These are phyloP conservation scores for Arctium minus DNA, from an alignment of 129 eudicot species.

Conservation along the genomic window DNA sequence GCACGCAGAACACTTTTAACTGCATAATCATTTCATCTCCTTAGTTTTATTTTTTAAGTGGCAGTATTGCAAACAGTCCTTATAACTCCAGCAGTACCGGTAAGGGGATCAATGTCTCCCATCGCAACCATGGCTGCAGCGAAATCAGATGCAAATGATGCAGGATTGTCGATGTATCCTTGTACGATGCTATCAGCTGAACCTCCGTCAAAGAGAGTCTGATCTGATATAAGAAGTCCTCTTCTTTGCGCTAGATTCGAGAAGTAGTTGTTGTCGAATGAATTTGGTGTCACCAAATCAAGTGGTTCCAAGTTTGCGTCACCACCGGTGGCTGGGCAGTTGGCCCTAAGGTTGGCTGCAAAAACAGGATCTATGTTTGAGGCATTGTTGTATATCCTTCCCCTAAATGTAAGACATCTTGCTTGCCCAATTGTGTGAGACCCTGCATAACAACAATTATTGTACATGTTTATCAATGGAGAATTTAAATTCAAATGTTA, in stretches of 20 bases:
- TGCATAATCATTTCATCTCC: background rate
- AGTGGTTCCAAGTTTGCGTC: constrained; percentile 54
- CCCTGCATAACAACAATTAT: constrained; percentile 30
- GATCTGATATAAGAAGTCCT: constrained; percentile 64
- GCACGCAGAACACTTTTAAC: too few species aligned
- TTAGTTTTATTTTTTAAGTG: background rate
- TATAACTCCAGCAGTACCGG: constrained; percentile 40
- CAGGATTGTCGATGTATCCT: constrained; percentile 35
- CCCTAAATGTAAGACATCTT: constrained; percentile 41
- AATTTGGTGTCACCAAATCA: constrained; percentile 54
- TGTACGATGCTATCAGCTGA: constrained; percentile 51
- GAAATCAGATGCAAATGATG: constrained; percentile 38
- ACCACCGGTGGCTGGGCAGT: constrained; percentile 42
- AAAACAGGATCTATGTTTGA: constrained; percentile 51
- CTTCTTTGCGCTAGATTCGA: constrained; percentile 34
- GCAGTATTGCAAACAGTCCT: constrained; percentile 41
- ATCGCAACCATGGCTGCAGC: constrained; percentile 53
- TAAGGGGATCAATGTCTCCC: constrained; percentile 45
- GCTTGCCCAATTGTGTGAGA: constrained; percentile 69
- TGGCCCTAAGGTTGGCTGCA: constrained; percentile 37
- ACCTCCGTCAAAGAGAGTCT: constrained; percentile 51
- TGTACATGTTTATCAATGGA: background rate
- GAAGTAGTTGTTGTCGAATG: constrained; percentile 63
- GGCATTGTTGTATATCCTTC: constrained; percentile 46
- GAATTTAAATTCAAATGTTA: background rate